phyloP scores from a whole-genome alignment of 495 filamentous ascomycete species.

The Xylaria cubensis region DNA sequence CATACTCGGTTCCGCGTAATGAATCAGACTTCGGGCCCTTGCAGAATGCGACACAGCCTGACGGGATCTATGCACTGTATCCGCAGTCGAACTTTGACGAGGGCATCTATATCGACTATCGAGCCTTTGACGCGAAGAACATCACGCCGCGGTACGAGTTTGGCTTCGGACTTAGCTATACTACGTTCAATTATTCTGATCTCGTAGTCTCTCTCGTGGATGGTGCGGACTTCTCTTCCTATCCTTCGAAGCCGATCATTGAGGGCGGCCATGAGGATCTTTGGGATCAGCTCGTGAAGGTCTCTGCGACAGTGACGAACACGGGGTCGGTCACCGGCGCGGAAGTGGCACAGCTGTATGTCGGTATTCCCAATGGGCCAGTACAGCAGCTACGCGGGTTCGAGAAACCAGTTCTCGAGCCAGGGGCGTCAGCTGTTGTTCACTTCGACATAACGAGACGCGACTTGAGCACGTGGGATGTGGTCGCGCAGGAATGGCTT shows the following conservation, averaged over 20 bases:
- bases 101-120: slow-evolving; percentile 70
- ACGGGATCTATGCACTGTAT: slow-evolving; percentile 47
- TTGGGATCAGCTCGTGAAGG: slow-evolving; percentile 62
- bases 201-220: slow-evolving; percentile 44
- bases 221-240: slow-evolving; percentile 38
- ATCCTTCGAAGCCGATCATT: slow-evolving; percentile 49
- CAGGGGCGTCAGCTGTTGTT: slow-evolving; percentile 53
- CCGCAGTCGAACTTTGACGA: slow-evolving; percentile 71
- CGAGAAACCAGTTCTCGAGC: slow-evolving; percentile 60
- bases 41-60: slow-evolving; percentile 42
- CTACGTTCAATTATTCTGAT: slow-evolving; percentile 61
- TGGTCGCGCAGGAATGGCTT: slow-evolving; percentile 64
- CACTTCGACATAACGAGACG: slow-evolving; percentile 64
- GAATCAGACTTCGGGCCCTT: slow-evolving; percentile 64
- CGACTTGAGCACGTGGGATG: slow-evolving; percentile 74
- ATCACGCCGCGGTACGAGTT: slow-evolving; percentile 73
- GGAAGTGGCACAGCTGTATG: slow-evolving; percentile 70
- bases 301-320: slow-evolving; percentile 62
- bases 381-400: slow-evolving; percentile 70
- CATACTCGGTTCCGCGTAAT: slow-evolving; percentile 72
- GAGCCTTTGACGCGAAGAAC: slow-evolving; percentile 67
- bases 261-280: slow-evolving; percentile 66
- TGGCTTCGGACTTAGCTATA: slow-evolving; percentile 75
- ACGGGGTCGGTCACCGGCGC: slow-evolving; percentile 57
- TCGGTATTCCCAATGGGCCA: slow-evolving; percentile 60